Evolutionary conservation across 2,329 filamentous ascomycete genomes (phyloP), one percentile per base, ranked within the genome.

Genomic region (Curvularia eragrostidis): DNA sequence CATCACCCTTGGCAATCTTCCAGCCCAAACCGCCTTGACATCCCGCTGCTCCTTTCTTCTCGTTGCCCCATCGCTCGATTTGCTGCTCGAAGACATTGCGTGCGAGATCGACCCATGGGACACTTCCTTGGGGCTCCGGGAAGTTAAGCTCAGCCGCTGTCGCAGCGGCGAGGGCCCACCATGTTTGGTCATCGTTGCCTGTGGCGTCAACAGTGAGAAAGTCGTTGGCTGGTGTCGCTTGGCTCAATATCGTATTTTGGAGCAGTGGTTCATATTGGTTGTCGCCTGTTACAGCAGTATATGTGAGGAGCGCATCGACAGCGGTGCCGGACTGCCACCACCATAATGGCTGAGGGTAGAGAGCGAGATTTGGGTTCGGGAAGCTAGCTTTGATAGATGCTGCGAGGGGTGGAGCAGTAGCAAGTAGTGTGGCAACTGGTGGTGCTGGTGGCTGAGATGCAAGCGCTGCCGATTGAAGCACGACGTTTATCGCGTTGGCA

Each of bases 1-100:
- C 60, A 71, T 95, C 93, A 63, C 83, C 85, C 1, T 83, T 76
- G 71, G 87, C 91, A 64, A 96, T 91, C 78, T 96, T 91, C 90
- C 90, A 93, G 42, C 68, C 67, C 54, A 73, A 56, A 4, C 91
- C 91, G 49, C 91, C 91, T 30, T 81, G 82, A 69, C 91, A 95
- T 0, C 77, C 81, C 71, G 93, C 87, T 4, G 38, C 26, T 7
- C 47, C 47, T 10, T 49, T 49, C 34, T 49, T 39, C 47, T 49
- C 47, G 34, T 49, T 49, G 6, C 47, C 47, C 90, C 91, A 95
- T 32, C 91, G 84, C 12, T 72, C 74, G 7, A 81, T 83, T 69
- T 92, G 88, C 34, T 83, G 82, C 71, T 91, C 87, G 82, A 91
- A 94, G 21, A 91, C 85, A 62, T 90, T 91, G 64, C 83, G 81